Conservation (phyloP, 2,329 filamentous ascomycete genomes). For the Colletotrichum destructivum region DNA sequence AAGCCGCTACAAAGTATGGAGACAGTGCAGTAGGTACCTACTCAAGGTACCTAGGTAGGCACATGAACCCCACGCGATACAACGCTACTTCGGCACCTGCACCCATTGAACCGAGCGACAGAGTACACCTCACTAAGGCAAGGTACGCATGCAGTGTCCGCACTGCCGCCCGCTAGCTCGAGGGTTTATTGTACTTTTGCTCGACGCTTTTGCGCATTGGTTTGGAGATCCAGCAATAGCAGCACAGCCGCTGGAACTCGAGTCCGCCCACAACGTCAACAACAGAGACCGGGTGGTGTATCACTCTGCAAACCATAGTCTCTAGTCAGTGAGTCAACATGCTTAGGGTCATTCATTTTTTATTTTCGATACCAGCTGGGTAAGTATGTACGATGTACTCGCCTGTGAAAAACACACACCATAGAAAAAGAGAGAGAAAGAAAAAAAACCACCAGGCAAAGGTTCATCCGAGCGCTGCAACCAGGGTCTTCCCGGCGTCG, state of each 20-base stretch:
- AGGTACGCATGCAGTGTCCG: constrained; percentile 36
- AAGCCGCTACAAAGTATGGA: background rate
- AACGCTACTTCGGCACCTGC: constrained; percentile 8
- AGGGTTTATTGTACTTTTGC: constrained; percentile 13
- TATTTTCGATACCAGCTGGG: too few relatives aligned
- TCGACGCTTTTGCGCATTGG: background rate
- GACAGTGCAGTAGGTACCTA: too few relatives aligned
- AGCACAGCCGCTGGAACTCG: constrained; percentile 7
- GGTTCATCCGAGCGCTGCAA: constrained; percentile 38
- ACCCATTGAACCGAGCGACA: background rate
- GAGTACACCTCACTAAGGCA: constrained; percentile 37
- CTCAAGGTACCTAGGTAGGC: too few relatives aligned
- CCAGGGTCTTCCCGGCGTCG: constrained; percentile 34
- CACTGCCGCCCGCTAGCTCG: constrained; percentile 33
- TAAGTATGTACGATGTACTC: too few relatives aligned
- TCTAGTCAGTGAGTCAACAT: background rate
- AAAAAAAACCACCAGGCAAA: background rate
- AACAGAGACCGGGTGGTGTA: background rate
- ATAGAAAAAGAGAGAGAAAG: too few relatives aligned
- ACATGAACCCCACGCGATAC: background rate
- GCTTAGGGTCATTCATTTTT: background rate
- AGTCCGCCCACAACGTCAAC: background rate
- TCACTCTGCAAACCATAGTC: background rate
- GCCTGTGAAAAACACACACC: background rate
- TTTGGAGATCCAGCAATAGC: background rate